Base-by-base conservation (phyloP, 352 stramenopile genomes). In the Pythium sp. region DNA sequence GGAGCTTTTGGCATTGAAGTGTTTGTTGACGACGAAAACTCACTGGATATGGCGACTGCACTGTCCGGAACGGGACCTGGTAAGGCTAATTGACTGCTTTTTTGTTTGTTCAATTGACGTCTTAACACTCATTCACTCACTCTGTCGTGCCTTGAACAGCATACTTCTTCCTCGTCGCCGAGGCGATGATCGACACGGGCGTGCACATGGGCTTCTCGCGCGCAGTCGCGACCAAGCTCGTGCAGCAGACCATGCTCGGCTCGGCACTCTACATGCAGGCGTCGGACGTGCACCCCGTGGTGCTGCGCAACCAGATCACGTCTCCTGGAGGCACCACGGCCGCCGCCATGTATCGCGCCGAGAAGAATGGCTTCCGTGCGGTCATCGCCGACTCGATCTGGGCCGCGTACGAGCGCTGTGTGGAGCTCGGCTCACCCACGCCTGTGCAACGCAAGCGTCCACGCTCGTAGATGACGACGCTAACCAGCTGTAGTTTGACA, bases 161-260 rank as follows among this genome's bases (percentile, higher is more conserved):
- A 28, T 99, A 98, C 69, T 97, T 99, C 64, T 98, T 98, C 72
- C 83, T 99, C 28, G 84, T 98, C 5, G 95, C 97, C 15, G 96
- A 98, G 73, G 90, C 93, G 9, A 98, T 99, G 94, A 97, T 98
- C 74, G 96, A 97, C 71, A 89, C 91, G 46, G 94, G 89, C 47
- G 94, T 98, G 5, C 96, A 98, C 80, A 98, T 99, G 91, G 96
- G 96, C 22, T 98, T 99, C 76, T 91, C 87, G 41, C 81, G 96
- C 53, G 83, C 94, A 26, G 92, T 98, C n/a, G 93, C 96, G 9
- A 92, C 84, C 72, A 97, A 94, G 84, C 82, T 99, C 26, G 93
- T 98, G 20, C 91, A 98, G 76, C 88, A 98, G 73, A 98, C 94
- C 9, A 91, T 98, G 78, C 80, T 97, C 49, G 95, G 95, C 58